Percentiles rank a stretch among this genome's conserved stretches.
Conservation (phyloP, 2,329 filamentous ascomycete species). For the Diaporthe destruens region DNA sequence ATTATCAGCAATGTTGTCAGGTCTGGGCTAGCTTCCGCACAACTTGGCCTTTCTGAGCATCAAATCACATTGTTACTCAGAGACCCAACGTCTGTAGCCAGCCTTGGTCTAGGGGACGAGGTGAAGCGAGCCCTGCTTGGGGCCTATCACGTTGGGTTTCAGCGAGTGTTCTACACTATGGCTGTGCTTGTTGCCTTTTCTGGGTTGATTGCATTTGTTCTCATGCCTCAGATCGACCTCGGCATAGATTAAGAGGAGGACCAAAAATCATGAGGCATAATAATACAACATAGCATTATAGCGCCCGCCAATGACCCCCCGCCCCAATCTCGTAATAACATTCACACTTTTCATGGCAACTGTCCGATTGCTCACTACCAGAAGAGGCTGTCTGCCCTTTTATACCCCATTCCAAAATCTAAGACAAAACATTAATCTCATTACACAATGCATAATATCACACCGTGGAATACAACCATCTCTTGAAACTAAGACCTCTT, state of each 20-base stretch:
- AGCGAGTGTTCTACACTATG: slow-evolving; percentile 14
- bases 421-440: not conserved
- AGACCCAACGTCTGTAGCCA: not conserved
- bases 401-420: not conserved
- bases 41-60: not conserved
- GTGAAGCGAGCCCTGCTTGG: not conserved
- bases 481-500: too few relatives aligned
- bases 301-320: too few relatives aligned
- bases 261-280: not conserved
- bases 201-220: not conserved
- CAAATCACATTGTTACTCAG: not conserved
- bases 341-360: not conserved
- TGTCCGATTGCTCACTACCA: not conserved
- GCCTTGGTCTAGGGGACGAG: not conserved
- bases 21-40: not conserved
- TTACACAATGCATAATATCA: slow-evolving; percentile 16
- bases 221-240: slow-evolving; percentile 8
- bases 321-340: not conserved
- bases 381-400: not conserved
- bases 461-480: not conserved
- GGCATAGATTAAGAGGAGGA: slow-evolving; percentile 3
- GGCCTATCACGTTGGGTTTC: slow-evolving; percentile 8
- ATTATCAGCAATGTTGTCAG: slow-evolving; percentile 33
- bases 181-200: not conserved
- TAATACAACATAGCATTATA: not conserved